These are phyloP conservation scores for Serendipita sp. DNA, from an alignment of 768 basidiomycete species.

Conservation along the genomic window DNA sequence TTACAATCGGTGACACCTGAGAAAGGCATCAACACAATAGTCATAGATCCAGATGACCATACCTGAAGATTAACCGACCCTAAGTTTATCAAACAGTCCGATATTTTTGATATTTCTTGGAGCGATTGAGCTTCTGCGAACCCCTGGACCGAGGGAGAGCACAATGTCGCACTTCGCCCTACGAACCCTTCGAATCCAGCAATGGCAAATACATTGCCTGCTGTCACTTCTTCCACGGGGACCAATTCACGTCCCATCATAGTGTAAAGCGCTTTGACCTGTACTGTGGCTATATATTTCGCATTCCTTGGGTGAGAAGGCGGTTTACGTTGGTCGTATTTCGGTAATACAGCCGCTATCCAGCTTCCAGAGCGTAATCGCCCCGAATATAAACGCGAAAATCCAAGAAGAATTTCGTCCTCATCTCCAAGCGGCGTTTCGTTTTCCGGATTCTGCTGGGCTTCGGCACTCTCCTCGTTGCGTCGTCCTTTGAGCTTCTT, in stretches of 20 bases:
- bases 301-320: slow-evolving; percentile 54
- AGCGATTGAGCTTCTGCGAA: slow-evolving; percentile 12
- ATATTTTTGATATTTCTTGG: slow-evolving; percentile 15
- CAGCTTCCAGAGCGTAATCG: slow-evolving; percentile 46
- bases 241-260: slow-evolving; percentile 99
- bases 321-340: slow-evolving; percentile 50
- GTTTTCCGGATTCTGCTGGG: slow-evolving; percentile 12
- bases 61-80: slow-evolving; percentile 56
- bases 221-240: slow-evolving; percentile 60
- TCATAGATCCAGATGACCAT: slow-evolving; percentile 12
- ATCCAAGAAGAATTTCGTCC: slow-evolving; percentile 68
- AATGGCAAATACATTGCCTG: slow-evolving; percentile 91
- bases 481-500: slow-evolving; percentile 72
- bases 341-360: slow-evolving; percentile 69
- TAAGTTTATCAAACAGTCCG: slow-evolving; percentile 51
- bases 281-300: slow-evolving; percentile 40
- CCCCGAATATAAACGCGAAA: slow-evolving; percentile 87
- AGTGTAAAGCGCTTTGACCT: slow-evolving; percentile 67
- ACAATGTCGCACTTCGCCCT: slow-evolving; percentile 79
- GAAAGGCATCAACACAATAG: not conserved
- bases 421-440: slow-evolving; percentile 16
- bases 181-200: slow-evolving; percentile 80
- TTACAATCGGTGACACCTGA: slow-evolving; percentile 78
- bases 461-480: slow-evolving; percentile 50
- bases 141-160: slow-evolving; percentile 36